Conservation (phyloP, 768 basidiomycete genomes). For the Rubroboletus satanas region DNA sequence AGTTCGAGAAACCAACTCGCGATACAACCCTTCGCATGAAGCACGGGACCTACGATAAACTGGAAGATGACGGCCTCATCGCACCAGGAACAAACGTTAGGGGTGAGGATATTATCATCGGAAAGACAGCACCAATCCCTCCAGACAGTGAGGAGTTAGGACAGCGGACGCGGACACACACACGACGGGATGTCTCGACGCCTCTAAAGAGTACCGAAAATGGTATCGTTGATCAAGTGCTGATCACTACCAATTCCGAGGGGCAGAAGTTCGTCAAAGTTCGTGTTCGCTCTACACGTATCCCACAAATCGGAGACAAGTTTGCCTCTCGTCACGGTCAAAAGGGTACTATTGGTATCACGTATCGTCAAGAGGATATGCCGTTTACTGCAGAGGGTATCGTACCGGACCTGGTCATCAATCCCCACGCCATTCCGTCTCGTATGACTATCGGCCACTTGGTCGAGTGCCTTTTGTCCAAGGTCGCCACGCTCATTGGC, state of each 20-base stretch:
- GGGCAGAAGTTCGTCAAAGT: conserved; percentile 99
- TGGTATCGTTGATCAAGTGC: conserved; percentile 95
- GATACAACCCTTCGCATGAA: conserved; percentile 95
- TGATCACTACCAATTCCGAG: conserved; percentile 94
- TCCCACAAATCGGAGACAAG: conserved; percentile 98
- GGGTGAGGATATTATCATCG: conserved; percentile 98
- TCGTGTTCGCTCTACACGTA: conserved; percentile 89
- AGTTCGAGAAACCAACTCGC: conserved; percentile 94
- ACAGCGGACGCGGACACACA: conserved; percentile 90
- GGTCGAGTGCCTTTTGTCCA: conserved; percentile 95
- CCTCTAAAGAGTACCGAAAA: conserved; percentile 97
- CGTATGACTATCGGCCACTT: conserved; percentile 99
- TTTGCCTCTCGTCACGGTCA: conserved; percentile 99
- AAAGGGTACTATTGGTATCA: conserved; percentile 99
- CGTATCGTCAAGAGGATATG: conserved; percentile 99
- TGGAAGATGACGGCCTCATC: conserved; percentile 95
- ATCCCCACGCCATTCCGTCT: conserved; percentile 98
- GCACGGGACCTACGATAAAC: conserved; percentile 96
- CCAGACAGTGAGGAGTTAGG: conserved; percentile 97
- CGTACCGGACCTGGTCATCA: conserved; percentile 96
- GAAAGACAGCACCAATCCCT: conserved; percentile 96
- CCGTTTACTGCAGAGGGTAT: conserved; percentile 97
- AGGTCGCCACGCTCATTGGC: conserved; percentile 93
- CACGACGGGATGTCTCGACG: conserved; percentile 93
- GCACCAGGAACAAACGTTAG: conserved; percentile 91